Percentiles rank a stretch among this genome's conserved stretches.
phyloP scores from a whole-genome alignment of 441 rosid genomes.

The Macaranga tanarius region DNA sequence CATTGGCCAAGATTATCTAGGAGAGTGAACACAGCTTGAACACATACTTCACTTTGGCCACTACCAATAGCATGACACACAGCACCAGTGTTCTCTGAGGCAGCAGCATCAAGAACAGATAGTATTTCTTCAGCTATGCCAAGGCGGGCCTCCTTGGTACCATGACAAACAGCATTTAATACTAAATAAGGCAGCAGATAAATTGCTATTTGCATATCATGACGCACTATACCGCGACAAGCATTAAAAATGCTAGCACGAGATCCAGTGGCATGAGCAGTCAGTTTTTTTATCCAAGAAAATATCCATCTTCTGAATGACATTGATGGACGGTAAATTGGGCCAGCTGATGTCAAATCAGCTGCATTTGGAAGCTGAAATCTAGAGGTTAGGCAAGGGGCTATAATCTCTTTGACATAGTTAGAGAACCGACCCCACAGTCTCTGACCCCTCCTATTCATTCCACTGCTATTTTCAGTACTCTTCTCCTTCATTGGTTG shows the following conservation, averaged over 20 bases:
- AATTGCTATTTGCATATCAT: slow-evolving; percentile 91
- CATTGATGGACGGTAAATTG: slow-evolving; percentile 93
- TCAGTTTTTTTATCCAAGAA: slow-evolving; percentile 85
- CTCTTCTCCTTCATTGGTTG: slow-evolving; percentile 40
- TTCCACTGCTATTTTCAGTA: slow-evolving; percentile 41
- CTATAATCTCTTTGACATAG: slow-evolving; percentile 95
- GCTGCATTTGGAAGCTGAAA: slow-evolving; percentile 91
- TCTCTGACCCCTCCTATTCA: slow-evolving; percentile 78
- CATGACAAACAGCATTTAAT: slow-evolving; percentile 88
- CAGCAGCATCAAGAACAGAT: slow-evolving; percentile 90
- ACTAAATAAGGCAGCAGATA: slow-evolving; percentile 96
- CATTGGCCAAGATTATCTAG: slow-evolving; percentile 99
- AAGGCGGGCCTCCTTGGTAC: slow-evolving; percentile 80
- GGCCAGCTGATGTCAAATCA: slow-evolving; percentile 71
- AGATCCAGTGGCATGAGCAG: slow-evolving; percentile 88
- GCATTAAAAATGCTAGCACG: slow-evolving; percentile 88
- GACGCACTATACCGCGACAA: slow-evolving; percentile 97
- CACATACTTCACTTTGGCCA: slow-evolving; percentile 94
- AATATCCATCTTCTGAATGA: slow-evolving; percentile 98
- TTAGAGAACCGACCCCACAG: slow-evolving; percentile 94
- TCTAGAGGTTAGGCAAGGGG: slow-evolving; percentile 97
- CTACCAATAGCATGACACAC: slow-evolving; percentile 51
- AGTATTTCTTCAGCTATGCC: slow-evolving; percentile 89
- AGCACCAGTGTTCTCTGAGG: slow-evolving; percentile 71
- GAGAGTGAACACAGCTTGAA: slow-evolving; percentile 95